A percentile compares a stretch with the other conserved stretches of the same genome.
Evolutionary conservation across 345 rosid genomes (phyloP).

Genomic region (Salix purpurea): DNA sequence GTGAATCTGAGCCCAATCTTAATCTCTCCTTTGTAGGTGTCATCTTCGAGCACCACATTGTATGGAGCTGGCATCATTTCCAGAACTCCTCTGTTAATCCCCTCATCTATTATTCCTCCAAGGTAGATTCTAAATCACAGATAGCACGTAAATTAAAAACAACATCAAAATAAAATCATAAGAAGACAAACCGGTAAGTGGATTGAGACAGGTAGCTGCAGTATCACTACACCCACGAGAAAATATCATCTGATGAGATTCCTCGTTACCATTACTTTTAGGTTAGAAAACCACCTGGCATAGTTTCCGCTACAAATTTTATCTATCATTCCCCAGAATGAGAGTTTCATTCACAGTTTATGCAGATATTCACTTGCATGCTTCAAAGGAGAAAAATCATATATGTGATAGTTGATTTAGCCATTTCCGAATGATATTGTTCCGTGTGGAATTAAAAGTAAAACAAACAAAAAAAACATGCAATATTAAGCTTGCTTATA

Average conservation of each 20-base stretch:
- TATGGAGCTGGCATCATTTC: constrained; percentile 58
- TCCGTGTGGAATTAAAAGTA: too few relatives aligned
- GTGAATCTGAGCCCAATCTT: constrained; percentile 65
- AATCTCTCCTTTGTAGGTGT: constrained; percentile 61
- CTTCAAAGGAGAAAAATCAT: not conserved
- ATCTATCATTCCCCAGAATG: not conserved
- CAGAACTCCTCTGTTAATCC: constrained; percentile 44
- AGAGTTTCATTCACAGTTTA: not conserved
- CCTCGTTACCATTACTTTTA: not conserved
- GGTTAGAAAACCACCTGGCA: not conserved
- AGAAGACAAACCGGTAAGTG: not conserved
- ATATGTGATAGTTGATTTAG: too few relatives aligned
- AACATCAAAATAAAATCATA: not conserved
- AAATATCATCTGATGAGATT: not conserved
- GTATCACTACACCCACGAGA: not conserved
- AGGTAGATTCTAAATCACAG: constrained; percentile 45
- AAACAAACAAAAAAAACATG: not conserved
- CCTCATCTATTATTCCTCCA: constrained; percentile 67
- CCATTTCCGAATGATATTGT: too few relatives aligned
- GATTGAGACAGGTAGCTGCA: not conserved
- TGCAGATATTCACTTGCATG: not conserved
- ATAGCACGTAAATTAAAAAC: not conserved
- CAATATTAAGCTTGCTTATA: not conserved
- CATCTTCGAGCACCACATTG: constrained; percentile 73
- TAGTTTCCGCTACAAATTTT: not conserved